phyloP scores from a whole-genome alignment of 305 asterid species.

The Solanum hybrid region DNA sequence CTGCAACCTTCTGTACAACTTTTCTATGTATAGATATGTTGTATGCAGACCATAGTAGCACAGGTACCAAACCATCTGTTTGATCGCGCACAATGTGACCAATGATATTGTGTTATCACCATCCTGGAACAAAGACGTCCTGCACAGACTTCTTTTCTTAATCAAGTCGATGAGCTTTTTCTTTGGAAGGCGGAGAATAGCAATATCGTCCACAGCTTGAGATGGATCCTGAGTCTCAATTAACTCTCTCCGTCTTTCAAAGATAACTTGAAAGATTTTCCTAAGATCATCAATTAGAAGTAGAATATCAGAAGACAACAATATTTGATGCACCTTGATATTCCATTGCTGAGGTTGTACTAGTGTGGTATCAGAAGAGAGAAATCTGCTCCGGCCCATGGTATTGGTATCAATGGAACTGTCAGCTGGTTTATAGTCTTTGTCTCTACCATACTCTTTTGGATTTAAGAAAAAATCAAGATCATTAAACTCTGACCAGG shows the following conservation, averaged over 20 bases:
- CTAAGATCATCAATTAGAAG: slow-evolving; percentile 29
- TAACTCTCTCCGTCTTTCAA: slow-evolving; percentile 33
- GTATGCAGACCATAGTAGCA: slow-evolving; percentile 55
- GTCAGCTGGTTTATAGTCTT: slow-evolving; percentile 30
- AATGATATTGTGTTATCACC: slow-evolving; percentile 24
- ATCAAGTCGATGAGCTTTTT: slow-evolving; percentile 32
- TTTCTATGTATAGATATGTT: slow-evolving; percentile 36
- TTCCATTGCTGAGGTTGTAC: slow-evolving; percentile 37
- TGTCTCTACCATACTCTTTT: slow-evolving; percentile 25
- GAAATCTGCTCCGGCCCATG: background rate
- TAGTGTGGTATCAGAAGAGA: slow-evolving; percentile 24
- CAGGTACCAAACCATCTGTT: slow-evolving; percentile 63
- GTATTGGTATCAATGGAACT: slow-evolving; percentile 26
- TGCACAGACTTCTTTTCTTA: slow-evolving; percentile 19
- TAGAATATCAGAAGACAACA: slow-evolving; percentile 38
- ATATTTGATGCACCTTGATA: slow-evolving; percentile 33
- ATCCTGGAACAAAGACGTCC: slow-evolving; percentile 17
- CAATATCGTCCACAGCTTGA: slow-evolving; percentile 30
- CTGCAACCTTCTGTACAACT: slow-evolving; percentile 33
- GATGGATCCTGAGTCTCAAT: slow-evolving; percentile 14
- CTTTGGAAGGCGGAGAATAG: slow-evolving; percentile 29
- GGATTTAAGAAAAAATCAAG: slow-evolving; percentile 61
- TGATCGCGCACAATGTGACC: slow-evolving; percentile 42
- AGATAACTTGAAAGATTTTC: slow-evolving; percentile 32
- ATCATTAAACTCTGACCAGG: slow-evolving; percentile 48